Evolutionary conservation across 1,284 basidiomycete species (phyloP).

Genomic region (Cutaneotrichosporon curvatum): DNA sequence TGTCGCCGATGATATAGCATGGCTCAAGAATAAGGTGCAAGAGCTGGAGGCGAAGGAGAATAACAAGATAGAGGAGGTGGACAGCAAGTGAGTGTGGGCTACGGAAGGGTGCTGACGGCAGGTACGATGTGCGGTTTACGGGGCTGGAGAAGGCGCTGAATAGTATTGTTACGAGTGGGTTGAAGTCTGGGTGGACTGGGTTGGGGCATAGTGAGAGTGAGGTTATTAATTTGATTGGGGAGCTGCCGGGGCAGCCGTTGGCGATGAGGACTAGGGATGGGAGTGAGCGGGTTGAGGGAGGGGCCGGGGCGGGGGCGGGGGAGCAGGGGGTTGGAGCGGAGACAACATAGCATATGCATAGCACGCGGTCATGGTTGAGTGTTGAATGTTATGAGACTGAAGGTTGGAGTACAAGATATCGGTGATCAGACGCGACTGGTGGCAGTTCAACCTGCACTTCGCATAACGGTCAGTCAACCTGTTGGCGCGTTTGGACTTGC

Average conservation of each 20-base stretch:
- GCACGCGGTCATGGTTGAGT: no score
- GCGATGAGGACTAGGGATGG: slow-evolving; percentile 11
- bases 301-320: neutral
- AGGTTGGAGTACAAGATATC: no score
- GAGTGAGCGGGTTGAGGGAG: neutral
- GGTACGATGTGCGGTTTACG: slow-evolving; percentile 18
- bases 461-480: no score
- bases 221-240: slow-evolving; percentile 17
- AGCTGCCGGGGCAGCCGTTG: slow-evolving; percentile 15
- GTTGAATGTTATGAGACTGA: no score
- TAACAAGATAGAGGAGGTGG: slow-evolving; percentile 21
- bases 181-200: slow-evolving; percentile 57
- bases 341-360: neutral
- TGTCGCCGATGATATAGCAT: slow-evolving; percentile 62
- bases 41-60: slow-evolving; percentile 19
- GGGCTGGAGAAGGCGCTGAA: slow-evolving; percentile 59
- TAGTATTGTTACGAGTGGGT: slow-evolving; percentile 63
- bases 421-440: no score
- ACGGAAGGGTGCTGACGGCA: neutral
- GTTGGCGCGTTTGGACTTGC: no score
- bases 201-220: slow-evolving; percentile 31
- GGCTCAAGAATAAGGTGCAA: slow-evolving; percentile 50
- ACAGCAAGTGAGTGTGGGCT: slow-evolving; percentile 24
- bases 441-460: no score
- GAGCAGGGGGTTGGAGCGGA: neutral